Conservation (phyloP, 2,329 filamentous ascomycete species). For the Claviceps sp. region DNA sequence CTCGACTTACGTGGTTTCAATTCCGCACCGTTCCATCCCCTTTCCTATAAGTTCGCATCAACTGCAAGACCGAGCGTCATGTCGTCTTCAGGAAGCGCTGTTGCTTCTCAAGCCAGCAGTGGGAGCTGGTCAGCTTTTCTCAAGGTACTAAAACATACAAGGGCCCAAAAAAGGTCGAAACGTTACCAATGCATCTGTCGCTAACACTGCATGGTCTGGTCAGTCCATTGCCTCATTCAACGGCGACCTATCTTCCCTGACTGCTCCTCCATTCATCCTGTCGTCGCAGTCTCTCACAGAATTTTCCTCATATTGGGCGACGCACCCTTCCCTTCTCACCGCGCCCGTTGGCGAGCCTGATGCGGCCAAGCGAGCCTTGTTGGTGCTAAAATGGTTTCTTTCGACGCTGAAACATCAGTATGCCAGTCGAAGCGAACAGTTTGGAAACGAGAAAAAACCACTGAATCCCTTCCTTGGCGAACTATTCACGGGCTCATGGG, state of each 20-base stretch:
- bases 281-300: slow-evolving; percentile 67
- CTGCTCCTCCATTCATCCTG: slow-evolving; percentile 71
- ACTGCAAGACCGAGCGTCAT: slow-evolving; percentile 11
- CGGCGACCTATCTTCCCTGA: slow-evolving; percentile 68
- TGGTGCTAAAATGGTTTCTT: slow-evolving; percentile 95
- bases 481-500: slow-evolving; percentile 85
- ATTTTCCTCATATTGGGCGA: slow-evolving; percentile 73
- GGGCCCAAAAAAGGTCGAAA: not conserved
- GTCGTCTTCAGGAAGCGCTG: slow-evolving; percentile 16
- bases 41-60: not conserved
- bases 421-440: slow-evolving; percentile 59
- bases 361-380: slow-evolving; percentile 65
- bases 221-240: slow-evolving; percentile 70
- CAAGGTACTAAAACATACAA: slow-evolving; percentile 25
- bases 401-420: slow-evolving; percentile 84
- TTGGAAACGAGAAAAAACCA: slow-evolving; percentile 92
- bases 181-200: not conserved
- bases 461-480: slow-evolving; percentile 94
- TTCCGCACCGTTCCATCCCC: not conserved
- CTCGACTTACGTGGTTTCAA: not conserved
- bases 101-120: slow-evolving; percentile 25
- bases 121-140: slow-evolving; percentile 40
- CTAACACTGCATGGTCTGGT: not conserved
- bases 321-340: slow-evolving; percentile 64
- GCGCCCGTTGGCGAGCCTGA: slow-evolving; percentile 71